A percentile compares a stretch with the other conserved stretches of the same genome.
These are phyloP conservation scores for Mortierella polycephala DNA, from an alignment of 371 early-diverging fungal species.

Conservation along the genomic window DNA sequence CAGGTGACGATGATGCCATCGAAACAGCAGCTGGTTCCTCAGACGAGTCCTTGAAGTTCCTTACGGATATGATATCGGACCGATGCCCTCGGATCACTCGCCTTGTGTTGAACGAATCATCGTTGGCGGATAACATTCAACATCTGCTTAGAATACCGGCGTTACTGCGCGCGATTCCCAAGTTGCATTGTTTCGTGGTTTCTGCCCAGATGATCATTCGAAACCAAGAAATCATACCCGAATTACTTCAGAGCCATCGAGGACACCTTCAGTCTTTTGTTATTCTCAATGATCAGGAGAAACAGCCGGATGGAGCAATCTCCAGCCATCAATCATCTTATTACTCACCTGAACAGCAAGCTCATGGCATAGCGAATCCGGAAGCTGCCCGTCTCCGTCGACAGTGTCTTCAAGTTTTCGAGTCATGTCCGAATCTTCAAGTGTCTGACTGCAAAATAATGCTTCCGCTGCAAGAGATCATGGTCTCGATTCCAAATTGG, in stretches of 20 bases:
- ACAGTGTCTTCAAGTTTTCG: conserved; percentile 14
- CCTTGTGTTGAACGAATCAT: conserved; percentile 20
- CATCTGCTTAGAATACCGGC: not conserved
- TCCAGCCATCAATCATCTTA: not conserved
- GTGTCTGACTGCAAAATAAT: conserved; percentile 14
- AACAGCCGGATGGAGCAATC: not conserved
- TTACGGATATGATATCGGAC: conserved; percentile 3
- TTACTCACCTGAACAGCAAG: conserved; percentile 8
- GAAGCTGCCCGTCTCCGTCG: conserved; percentile 1
- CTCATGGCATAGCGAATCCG: not conserved
- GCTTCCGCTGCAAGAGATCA: conserved; percentile 12
- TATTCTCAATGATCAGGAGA: not conserved
- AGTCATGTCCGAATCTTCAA: conserved; percentile 14
- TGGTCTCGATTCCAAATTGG: conserved; percentile 25
- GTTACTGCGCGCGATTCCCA: conserved; percentile 17
- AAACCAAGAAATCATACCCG: conserved; percentile 5
- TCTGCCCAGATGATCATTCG: not conserved
- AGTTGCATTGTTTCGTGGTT: conserved; percentile 17
- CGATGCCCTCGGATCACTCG: conserved; percentile 13
- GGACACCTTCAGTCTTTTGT: conserved; percentile 15
- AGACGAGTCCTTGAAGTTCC: not conserved
- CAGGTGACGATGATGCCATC: too few relatives aligned
- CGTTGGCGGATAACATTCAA: not conserved
- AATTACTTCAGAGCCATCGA: conserved; percentile 11
- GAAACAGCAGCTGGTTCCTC: not conserved